Evolutionary conservation across 139 green algal species (phyloP).

Genomic region (Volvox reticuliferus): DNA sequence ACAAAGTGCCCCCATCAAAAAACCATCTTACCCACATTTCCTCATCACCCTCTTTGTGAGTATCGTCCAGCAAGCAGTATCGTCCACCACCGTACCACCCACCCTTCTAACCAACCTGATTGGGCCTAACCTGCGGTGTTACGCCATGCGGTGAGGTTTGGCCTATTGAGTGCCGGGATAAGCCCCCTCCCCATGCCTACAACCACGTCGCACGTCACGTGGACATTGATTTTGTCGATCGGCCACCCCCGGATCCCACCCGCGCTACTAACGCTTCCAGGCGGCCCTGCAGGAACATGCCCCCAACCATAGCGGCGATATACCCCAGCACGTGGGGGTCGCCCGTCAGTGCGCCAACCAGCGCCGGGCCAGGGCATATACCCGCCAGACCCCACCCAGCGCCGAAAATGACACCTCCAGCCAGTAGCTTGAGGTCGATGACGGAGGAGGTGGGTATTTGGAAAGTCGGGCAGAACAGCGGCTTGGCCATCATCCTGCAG

Average conservation of each 20-base stretch:
- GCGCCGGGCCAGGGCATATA: slow-evolving; percentile 82
- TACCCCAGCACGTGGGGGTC: slow-evolving; percentile 48
- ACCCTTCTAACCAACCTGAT: no score
- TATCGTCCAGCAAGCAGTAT: no score
- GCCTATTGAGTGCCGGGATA: no score
- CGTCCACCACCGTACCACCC: no score
- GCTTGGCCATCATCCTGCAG: slow-evolving; percentile 14
- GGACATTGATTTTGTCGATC: neutral
- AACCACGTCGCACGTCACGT: neutral
- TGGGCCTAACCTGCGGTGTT: no score
- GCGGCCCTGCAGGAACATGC: slow-evolving; percentile 45
- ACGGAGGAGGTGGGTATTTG: slow-evolving; percentile 61
- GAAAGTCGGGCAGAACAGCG: slow-evolving; percentile 36
- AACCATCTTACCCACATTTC: no score
- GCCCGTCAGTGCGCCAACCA: slow-evolving; percentile 62
- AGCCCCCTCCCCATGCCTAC: no score
- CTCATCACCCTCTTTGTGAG: no score
- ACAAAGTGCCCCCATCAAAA: no score
- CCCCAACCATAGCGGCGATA: slow-evolving; percentile 51
- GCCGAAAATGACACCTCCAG: slow-evolving; percentile 82
- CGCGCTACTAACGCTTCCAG: neutral
- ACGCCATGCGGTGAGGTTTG: no score
- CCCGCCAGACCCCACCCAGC: slow-evolving; percentile 82
- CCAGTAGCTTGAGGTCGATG: slow-evolving; percentile 77
- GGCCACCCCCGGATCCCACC: neutral